Evolutionary conservation across 208 protist species (phyloP).

Genomic region (Naegleria fowleri): DNA sequence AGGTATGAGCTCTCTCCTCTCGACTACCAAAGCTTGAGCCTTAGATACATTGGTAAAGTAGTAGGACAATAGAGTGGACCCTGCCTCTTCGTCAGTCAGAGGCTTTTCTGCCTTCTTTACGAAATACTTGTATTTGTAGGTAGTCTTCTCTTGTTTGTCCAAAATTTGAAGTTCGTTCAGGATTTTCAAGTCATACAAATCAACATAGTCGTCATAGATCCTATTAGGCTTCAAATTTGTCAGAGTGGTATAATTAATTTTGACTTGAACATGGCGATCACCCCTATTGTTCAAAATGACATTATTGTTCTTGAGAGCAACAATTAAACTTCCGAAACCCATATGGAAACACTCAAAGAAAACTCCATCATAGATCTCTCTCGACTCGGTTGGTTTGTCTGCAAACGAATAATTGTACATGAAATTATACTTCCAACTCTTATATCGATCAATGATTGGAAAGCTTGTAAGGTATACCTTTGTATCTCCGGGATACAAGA

Average conservation of each 20-base stretch:
- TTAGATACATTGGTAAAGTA: background rate
- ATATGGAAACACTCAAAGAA: background rate
- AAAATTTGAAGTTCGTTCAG: background rate
- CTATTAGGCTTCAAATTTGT: background rate
- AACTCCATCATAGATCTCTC: background rate
- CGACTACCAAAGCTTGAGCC: background rate
- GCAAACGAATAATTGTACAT: background rate
- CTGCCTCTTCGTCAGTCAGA: background rate
- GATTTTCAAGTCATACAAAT: background rate
- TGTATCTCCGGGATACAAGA: background rate
- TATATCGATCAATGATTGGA: background rate
- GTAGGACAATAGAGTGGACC: background rate
- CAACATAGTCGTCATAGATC: background rate
- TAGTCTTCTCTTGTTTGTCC: background rate
- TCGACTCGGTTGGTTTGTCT: background rate
- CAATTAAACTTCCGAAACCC: background rate
- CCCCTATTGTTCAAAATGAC: background rate
- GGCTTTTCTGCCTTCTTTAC: background rate
- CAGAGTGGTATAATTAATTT: background rate
- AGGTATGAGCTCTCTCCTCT: background rate
- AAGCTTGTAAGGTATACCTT: background rate
- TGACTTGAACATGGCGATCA: background rate
- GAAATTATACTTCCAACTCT: slow-evolving; percentile 6
- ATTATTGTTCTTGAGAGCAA: background rate
- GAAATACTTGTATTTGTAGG: background rate